A percentile compares a stretch with the other conserved stretches of the same genome.
phyloP scores from a whole-genome alignment of 257 asterid species.

The Plantago elongata region DNA sequence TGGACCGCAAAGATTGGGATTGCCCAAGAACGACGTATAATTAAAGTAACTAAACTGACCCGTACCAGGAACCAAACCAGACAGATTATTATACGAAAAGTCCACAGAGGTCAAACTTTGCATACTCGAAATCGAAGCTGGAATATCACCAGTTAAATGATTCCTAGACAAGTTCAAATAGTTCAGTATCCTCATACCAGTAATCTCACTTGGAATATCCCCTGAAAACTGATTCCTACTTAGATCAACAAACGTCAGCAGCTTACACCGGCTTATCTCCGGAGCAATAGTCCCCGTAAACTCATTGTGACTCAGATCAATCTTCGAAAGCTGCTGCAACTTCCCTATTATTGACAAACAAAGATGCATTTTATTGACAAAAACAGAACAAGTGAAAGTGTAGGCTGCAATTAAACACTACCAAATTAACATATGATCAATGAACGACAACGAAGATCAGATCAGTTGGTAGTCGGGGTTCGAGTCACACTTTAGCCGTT shows the following conservation, averaged over 20 bases:
- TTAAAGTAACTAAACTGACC: slow-evolving; percentile 92
- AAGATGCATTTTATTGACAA: no score
- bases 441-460: no score
- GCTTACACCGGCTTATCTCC: slow-evolving; percentile 74
- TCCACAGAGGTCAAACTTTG: slow-evolving; percentile 93
- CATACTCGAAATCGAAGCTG: slow-evolving; percentile 69
- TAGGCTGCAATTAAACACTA: no score
- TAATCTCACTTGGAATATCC: slow-evolving; percentile 71
- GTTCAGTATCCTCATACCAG: slow-evolving; percentile 81
- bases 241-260: slow-evolving; percentile 77
- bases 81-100: slow-evolving; percentile 81
- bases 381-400: no score
- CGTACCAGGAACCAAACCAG: slow-evolving; percentile 89
- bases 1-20: slow-evolving; percentile 86
- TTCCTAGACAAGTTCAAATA: slow-evolving; percentile 80
- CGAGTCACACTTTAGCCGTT: no score
- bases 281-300: slow-evolving; percentile 67
- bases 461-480: no score
- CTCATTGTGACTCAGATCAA: slow-evolving; percentile 79
- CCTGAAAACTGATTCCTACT: slow-evolving; percentile 82
- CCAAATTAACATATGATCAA: no score
- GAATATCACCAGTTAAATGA: slow-evolving; percentile 69
- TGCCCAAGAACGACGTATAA: slow-evolving; percentile 78
- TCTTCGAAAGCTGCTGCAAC: slow-evolving; percentile 85
- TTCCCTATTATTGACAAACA: slow-evolving; percentile 23